A percentile compares a stretch with the other conserved stretches of the same genome.
Evolutionary conservation across 2,329 filamentous ascomycete genomes (phyloP).

Genomic region (Boeremia exigua): DNA sequence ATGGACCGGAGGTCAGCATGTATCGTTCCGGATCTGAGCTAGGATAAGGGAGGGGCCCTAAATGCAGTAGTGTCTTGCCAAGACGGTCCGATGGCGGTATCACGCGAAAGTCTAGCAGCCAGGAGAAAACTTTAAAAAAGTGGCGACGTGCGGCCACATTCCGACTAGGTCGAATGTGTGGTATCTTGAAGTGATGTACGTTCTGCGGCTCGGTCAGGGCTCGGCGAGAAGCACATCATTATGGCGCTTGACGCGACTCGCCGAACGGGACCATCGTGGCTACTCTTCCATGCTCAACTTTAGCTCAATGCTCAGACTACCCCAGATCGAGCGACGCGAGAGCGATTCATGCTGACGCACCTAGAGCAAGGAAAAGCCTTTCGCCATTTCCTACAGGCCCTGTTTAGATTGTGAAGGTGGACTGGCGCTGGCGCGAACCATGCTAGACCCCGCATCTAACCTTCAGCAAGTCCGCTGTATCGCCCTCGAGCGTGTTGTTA

Average conservation of each 20-base stretch:
- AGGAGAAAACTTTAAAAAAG: constrained; percentile 33
- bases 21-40: constrained; percentile 27
- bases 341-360: constrained; percentile 39
- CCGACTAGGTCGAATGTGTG: constrained; percentile 27
- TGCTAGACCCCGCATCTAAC: constrained; percentile 44
- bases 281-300: constrained; percentile 24
- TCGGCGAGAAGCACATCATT: constrained; percentile 32
- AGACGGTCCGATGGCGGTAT: constrained; percentile 32
- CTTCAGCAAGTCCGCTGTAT: constrained; percentile 30
- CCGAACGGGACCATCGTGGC: constrained; percentile 21
- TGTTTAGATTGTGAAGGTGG: constrained; percentile 35
- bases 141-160: constrained; percentile 37
- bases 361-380: constrained; percentile 35
- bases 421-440: constrained; percentile 44
- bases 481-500: constrained; percentile 33
- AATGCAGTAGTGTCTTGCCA: constrained; percentile 22
- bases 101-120: constrained; percentile 23
- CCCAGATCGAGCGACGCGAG: constrained; percentile 35
- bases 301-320: constrained; percentile 26
- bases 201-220: constrained; percentile 35
- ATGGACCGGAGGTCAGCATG: constrained; percentile 20
- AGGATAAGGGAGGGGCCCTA: constrained; percentile 14
- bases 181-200: constrained; percentile 23
- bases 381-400: constrained; percentile 30
- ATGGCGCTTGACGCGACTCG: constrained; percentile 33